A percentile compares a stretch with the other conserved stretches of the same genome.
phyloP scores from a whole-genome alignment of 441 rosid genomes.

The Erodium trifolium region DNA sequence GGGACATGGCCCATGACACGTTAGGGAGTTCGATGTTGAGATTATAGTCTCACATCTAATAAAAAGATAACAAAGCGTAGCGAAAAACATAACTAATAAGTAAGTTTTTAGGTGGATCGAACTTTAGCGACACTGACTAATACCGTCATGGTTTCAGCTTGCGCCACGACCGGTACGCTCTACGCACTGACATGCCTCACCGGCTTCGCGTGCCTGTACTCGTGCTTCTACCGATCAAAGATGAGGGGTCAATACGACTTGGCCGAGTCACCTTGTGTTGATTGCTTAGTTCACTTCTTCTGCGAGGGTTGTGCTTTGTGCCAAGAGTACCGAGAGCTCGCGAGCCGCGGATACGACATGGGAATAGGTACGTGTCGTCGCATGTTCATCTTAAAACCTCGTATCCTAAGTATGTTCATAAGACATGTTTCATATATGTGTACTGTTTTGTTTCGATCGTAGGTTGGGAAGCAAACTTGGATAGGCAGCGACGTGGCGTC shows the following conservation, averaged over 20 bases:
- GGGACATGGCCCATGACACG: too few relatives aligned
- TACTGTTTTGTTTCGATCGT: neutral
- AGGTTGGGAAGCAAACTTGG: slow-evolving; percentile 43
- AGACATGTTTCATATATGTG: too few relatives aligned
- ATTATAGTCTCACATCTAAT: too few relatives aligned
- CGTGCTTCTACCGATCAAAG: slow-evolving; percentile 39
- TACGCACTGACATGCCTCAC: slow-evolving; percentile 24
- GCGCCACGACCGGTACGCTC: slow-evolving; percentile 18
- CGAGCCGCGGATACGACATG: slow-evolving; percentile 41
- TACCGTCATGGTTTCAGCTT: neutral
- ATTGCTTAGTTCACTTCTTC: slow-evolving; percentile 30
- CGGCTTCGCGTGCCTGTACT: slow-evolving; percentile 30
- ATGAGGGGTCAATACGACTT: slow-evolving; percentile 40
- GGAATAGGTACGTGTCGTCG: slow-evolving; percentile 29
- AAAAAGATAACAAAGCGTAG: too few relatives aligned
- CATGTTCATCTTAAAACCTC: too few relatives aligned
- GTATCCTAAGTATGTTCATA: too few relatives aligned
- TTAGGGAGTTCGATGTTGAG: too few relatives aligned
- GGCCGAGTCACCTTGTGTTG: slow-evolving; percentile 37
- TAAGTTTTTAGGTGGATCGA: too few relatives aligned
- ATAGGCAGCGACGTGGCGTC: slow-evolving; percentile 30
- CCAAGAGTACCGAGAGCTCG: slow-evolving; percentile 56
- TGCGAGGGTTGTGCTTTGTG: slow-evolving; percentile 44
- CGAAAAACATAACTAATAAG: too few relatives aligned
- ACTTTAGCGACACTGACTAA: too few relatives aligned